Evolutionary conservation across 495 filamentous ascomycete species (phyloP).

Genomic region (Penicillium ochrochloron): DNA sequence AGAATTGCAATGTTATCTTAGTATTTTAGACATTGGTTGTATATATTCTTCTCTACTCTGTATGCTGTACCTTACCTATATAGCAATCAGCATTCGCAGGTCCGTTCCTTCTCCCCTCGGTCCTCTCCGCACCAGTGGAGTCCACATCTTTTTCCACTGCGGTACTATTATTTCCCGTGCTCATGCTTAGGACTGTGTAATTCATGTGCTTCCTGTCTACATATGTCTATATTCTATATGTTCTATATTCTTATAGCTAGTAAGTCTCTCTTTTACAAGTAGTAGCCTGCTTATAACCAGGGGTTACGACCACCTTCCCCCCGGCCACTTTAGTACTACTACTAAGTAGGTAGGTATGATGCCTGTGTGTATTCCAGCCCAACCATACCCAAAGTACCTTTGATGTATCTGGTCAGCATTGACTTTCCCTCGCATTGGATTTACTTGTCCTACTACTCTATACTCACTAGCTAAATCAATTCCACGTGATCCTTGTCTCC

Average conservation of each 20-base stretch:
- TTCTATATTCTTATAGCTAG: background rate
- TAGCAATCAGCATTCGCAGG: background rate
- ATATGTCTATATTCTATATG: background rate
- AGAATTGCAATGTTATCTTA: background rate
- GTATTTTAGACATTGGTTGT: background rate
- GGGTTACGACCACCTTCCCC: background rate
- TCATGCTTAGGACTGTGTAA: background rate
- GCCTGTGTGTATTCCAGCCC: background rate
- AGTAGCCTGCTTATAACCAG: background rate
- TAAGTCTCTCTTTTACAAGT: background rate
- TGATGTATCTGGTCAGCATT: background rate
- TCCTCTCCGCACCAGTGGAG: constrained; percentile 28
- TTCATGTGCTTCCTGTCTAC: background rate
- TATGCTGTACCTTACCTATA: background rate
- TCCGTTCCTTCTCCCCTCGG: background rate
- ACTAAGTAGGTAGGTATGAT: background rate
- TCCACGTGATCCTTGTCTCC: background rate
- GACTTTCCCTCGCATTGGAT: background rate
- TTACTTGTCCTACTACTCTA: background rate
- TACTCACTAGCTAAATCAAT: background rate
- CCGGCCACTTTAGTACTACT: background rate
- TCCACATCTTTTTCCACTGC: background rate
- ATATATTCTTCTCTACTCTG: background rate
- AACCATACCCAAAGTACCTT: background rate
- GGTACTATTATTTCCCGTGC: background rate